Evolutionary conservation across 2,329 filamentous ascomycete species (phyloP).

Genomic region (Pseudocercospora pini-densiflorae): DNA sequence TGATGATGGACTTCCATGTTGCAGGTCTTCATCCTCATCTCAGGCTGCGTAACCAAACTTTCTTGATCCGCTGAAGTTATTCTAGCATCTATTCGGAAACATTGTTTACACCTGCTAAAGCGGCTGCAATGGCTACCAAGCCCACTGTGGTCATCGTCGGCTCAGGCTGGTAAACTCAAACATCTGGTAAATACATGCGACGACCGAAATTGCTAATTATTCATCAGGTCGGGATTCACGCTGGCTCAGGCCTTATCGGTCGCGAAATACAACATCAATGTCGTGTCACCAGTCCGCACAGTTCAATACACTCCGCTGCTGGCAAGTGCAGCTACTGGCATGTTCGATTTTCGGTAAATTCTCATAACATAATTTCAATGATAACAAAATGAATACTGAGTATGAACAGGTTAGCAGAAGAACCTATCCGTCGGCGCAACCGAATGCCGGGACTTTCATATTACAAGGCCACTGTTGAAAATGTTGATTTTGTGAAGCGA

Average conservation of each 20-base stretch:
- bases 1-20: not conserved
- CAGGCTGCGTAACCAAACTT: not conserved
- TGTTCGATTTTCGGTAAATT: slow-evolving; percentile 47
- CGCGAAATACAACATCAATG: slow-evolving; percentile 45
- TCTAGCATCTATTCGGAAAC: not conserved
- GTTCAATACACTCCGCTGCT: slow-evolving; percentile 53
- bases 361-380: slow-evolving; percentile 60
- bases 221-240: slow-evolving; percentile 43
- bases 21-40: not conserved
- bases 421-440: slow-evolving; percentile 46
- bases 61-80: not conserved
- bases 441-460: slow-evolving; percentile 29
- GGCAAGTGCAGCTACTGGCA: slow-evolving; percentile 50
- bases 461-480: slow-evolving; percentile 47
- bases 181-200: not conserved
- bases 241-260: slow-evolving; percentile 42
- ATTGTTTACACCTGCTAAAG: not conserved
- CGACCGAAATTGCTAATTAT: slow-evolving; percentile 13
- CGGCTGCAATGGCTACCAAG: slow-evolving; percentile 15
- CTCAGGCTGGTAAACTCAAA: slow-evolving; percentile 33
- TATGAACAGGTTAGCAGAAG: slow-evolving; percentile 45
- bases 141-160: slow-evolving; percentile 39
- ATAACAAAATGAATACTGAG: slow-evolving; percentile 55
- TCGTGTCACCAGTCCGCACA: slow-evolving; percentile 50
- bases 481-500: slow-evolving; percentile 45